Conservation (phyloP, 1,139 yeast species). For the Hyphopichia wangnamkhiaoensis region DNA sequence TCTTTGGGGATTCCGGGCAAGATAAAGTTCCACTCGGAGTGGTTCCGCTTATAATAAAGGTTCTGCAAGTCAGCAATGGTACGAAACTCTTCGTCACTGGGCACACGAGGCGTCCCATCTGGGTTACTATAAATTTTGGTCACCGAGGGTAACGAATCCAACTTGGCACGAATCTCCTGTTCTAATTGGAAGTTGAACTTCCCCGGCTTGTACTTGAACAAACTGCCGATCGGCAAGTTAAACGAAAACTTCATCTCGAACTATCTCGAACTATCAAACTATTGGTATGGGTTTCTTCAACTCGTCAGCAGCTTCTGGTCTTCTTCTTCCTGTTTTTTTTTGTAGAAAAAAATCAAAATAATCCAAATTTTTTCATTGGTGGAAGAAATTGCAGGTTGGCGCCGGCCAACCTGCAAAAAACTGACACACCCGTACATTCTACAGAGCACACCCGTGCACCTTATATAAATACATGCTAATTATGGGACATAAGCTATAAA, state of each 20-base stretch:
- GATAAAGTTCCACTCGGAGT: constrained; percentile 62
- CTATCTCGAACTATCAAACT: no score
- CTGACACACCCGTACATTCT: no score
- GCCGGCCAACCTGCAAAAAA: neutral
- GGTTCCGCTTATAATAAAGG: constrained; percentile 59
- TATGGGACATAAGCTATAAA: no score
- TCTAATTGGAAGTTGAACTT: constrained; percentile 46
- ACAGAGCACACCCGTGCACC: no score
- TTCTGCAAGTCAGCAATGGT: constrained; percentile 72
- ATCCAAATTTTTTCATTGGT: constrained; percentile 6
- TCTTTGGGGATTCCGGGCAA: constrained; percentile 55
- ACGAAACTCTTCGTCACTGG: constrained; percentile 71
- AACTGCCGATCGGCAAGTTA: constrained; percentile 42
- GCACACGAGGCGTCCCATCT: constrained; percentile 76
- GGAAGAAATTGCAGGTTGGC: constrained; percentile 3
- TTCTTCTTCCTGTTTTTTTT: no score
- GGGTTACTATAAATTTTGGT: constrained; percentile 68
- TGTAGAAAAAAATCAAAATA: no score
- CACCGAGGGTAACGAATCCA: constrained; percentile 53
- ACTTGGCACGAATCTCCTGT: constrained; percentile 43
- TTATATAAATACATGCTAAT: no score
- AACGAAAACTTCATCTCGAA: constrained; percentile 43
- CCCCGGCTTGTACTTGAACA: constrained; percentile 39
- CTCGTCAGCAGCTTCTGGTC: no score
- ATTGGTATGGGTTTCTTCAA: no score